Evolutionary conservation across 805 yeast genomes (phyloP).

Genomic region (Metschnikowia baotianmanensis): DNA sequence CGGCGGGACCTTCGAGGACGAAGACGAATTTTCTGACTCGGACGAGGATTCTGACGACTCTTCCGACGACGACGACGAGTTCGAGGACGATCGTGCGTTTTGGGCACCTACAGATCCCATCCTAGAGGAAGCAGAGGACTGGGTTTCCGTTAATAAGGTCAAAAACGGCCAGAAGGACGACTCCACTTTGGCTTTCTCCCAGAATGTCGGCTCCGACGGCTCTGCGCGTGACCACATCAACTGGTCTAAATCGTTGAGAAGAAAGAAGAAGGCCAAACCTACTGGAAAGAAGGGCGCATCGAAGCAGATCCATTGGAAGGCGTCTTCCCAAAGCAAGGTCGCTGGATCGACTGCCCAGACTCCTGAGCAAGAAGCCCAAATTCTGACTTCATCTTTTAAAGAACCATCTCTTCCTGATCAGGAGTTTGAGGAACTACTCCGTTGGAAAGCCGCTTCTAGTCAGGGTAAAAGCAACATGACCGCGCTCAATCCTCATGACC

Average conservation of each 20-base stretch:
- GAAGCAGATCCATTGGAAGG: slow-evolving; percentile 3
- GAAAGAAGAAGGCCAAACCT: background rate
- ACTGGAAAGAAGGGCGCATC: background rate
- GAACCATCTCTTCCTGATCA: background rate
- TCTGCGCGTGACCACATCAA: background rate
- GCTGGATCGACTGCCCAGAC: background rate
- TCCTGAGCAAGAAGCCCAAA: background rate
- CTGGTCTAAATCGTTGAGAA: background rate
- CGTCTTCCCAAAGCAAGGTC: slow-evolving; percentile 7
- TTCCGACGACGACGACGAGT: background rate
- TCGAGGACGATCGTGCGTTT: background rate
- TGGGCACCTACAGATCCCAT: too few species aligned
- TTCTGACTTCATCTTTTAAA: background rate
- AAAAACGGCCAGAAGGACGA: background rate
- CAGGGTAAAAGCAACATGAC: background rate
- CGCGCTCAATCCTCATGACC: slow-evolving; percentile 3
- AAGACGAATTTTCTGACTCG: background rate
- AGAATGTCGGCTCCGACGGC: background rate
- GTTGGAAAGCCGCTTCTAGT: slow-evolving; percentile 3
- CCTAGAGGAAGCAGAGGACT: too few species aligned
- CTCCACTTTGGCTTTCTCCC: background rate
- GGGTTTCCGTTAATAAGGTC: background rate
- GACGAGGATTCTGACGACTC: background rate
- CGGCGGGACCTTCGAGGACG: slow-evolving; percentile 1
- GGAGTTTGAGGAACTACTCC: background rate